Conservation (phyloP, 2,329 filamentous ascomycete genomes). For the Aspergillus proliferans region DNA sequence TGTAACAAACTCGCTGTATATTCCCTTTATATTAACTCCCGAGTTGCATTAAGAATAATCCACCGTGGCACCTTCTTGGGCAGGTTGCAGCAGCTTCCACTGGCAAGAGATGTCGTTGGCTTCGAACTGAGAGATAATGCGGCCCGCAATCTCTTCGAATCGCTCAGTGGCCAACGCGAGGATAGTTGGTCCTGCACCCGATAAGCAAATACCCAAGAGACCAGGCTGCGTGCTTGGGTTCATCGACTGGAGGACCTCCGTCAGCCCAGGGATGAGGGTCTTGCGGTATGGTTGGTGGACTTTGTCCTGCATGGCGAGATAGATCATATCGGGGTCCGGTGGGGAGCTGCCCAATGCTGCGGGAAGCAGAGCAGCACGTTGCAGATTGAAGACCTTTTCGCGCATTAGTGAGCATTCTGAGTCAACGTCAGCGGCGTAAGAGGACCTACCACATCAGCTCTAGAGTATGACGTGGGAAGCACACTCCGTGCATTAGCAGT, state of each 20-base stretch:
- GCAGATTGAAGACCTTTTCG: slow-evolving; percentile 70
- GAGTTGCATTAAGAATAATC: slow-evolving; percentile 5
- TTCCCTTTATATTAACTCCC: background rate
- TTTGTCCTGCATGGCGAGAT: slow-evolving; percentile 97
- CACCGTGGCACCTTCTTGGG: slow-evolving; percentile 54
- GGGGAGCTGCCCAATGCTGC: slow-evolving; percentile 84
- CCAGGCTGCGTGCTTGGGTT: slow-evolving; percentile 81
- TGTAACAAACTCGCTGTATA: background rate
- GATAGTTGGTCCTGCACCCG: slow-evolving; percentile 91
- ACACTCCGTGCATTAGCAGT: slow-evolving; percentile 86
- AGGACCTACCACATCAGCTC: slow-evolving; percentile 69
- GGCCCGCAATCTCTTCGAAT: slow-evolving; percentile 77
- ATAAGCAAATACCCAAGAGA: slow-evolving; percentile 87
- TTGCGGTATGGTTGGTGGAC: slow-evolving; percentile 95
- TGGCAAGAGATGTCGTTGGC: slow-evolving; percentile 62
- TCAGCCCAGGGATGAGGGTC: slow-evolving; percentile 82
- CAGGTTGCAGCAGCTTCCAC: slow-evolving; percentile 85
- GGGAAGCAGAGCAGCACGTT: slow-evolving; percentile 84
- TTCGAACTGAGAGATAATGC: slow-evolving; percentile 69
- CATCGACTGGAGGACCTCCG: slow-evolving; percentile 84
- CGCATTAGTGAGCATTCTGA: too few species aligned
- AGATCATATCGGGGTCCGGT: slow-evolving; percentile 87
- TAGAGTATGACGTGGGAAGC: slow-evolving; percentile 70
- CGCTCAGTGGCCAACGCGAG: slow-evolving; percentile 84
- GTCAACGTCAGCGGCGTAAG: background rate